Conservation (phyloP, 306 rosid genomes). For the Ziziphus jujuba region DNA sequence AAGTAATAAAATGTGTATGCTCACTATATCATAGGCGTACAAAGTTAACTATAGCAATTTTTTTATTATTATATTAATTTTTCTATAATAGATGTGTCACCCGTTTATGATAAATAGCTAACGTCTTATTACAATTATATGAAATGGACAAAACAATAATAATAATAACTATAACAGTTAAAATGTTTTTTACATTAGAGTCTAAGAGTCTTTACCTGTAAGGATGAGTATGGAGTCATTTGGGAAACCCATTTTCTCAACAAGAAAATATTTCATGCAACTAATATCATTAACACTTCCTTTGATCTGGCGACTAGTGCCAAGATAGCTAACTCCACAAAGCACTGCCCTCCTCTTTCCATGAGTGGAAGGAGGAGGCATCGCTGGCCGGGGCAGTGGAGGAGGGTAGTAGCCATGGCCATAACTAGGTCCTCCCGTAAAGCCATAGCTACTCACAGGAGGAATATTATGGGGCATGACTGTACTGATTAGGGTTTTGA, state of each 20-base stretch:
- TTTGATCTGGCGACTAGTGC: slow-evolving; percentile 28
- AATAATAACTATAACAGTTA: too few species aligned
- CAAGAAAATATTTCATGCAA: slow-evolving; percentile 52
- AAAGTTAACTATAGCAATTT: too few species aligned
- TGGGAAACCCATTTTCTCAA: slow-evolving; percentile 44
- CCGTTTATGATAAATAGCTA: too few species aligned
- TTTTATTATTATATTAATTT: too few species aligned
- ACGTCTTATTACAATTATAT: too few species aligned
- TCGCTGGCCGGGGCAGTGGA: slow-evolving; percentile 20
- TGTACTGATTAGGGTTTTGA: background rate
- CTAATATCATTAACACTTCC: slow-evolving; percentile 54
- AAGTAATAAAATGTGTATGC: too few species aligned
- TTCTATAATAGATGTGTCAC: too few species aligned
- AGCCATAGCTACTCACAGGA: background rate
- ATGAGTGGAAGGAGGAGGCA: slow-evolving; percentile 12
- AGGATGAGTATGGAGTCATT: slow-evolving; percentile 48
- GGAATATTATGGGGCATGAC: slow-evolving; percentile 10
- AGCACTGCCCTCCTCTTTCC: slow-evolving; percentile 50
- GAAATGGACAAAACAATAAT: too few species aligned
- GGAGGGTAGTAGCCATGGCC: background rate
- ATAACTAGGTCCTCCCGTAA: background rate
- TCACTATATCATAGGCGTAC: too few species aligned
- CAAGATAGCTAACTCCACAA: slow-evolving; percentile 52
- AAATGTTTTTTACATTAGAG: too few species aligned
- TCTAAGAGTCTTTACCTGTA: slow-evolving; percentile 38